Evolutionary conservation across 2,329 filamentous ascomycete genomes (phyloP), one percentile per base, ranked within the genome.

Genomic region (Fusarium piperis): DNA sequence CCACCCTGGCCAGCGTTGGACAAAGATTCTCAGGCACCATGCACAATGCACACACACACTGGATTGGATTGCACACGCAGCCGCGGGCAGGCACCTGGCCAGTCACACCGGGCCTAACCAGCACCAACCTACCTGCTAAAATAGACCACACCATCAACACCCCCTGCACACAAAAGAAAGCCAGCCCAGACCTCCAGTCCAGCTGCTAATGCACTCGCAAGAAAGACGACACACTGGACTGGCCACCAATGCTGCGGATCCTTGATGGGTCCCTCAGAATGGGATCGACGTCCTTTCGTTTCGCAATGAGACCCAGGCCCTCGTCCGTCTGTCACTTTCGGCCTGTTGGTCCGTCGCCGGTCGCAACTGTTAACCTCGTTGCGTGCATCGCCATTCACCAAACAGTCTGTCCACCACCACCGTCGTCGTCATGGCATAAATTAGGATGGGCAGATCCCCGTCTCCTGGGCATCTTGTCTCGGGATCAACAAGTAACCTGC

Each of bases 371-470:
- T 62, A 51, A 52, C 48, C 59, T 23, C 23, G 59, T 10, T 30
- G 39, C 60, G 23, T 46, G 60, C 69, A 70, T 65, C 68, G 36
- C 56, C 53, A 56, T 68, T 33, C 28, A 38, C 59, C 65, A 32
- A 59, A 53, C 52, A 59, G 59, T 53, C 59, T 72, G 64, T 55
- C 61, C 56, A 35, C 46, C 55, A 39, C 46, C 41, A 30, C 48
- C 38, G 39, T 48, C 62, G 66, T 64, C 69, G 66, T 72, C 62
- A 67, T 73, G 70, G 52, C 70, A 72, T 68, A 72, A 72, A 73
- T 72, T 72, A 62, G 44, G 70, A 70, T 72, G 46, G 61, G 39
- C 63, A 62, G 52, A 70, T 71, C 70, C 66, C 70, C 66, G 59
- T 71, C 55, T 59, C 41, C 23, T 67, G 5, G 59, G 33, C 51